Base-by-base conservation (phyloP, 164 flowering plant genomes). In the Warburgia ugandensis region DNA sequence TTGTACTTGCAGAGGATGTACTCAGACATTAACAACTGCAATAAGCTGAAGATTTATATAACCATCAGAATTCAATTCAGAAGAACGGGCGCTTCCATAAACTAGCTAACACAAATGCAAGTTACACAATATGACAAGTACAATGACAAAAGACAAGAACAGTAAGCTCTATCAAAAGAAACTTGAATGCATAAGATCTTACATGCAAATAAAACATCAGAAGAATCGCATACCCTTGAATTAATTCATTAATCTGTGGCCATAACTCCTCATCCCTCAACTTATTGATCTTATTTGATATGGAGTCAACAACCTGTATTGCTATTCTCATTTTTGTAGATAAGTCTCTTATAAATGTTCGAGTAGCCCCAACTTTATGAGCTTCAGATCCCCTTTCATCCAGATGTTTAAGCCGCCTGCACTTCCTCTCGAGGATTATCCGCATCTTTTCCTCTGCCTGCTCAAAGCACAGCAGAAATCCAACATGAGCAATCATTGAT, bases 391-490 rank as follows among this genome's bases (percentile, higher is more conserved):
- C 99, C 59, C 42, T 82, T 65, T 81, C 80, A 65, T 77, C 84
- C 43, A 94, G 65, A 11, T 68, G 77, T 60, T 79, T 78, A 58
- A 89, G 72, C 67, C 72, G 80, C 39, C 60, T 58, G 35, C 68
- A 31, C 65, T 86, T 89, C 59, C 69, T 77, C 14, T 89, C 99
- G 60, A 80, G 92, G 13, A 58, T 26, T 5, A 94, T 61, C 55
- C 99, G 74, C 96, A 94, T 70, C 70, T 83, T 86, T 62, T 94
- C 99, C 77, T 94, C 99, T 28, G 76, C 79, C 99, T 94, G 74
- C 43, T 67, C 17, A 52, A 62, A 13, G 17, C 13, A 8, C 22
- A 25, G 6, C 7, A 6, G n/a, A 32, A 19, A 30, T 5, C 10
- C 25, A 32, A 49, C 28, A n/a, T 30, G 40, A 49, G 4, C 39